Evolutionary conservation across 139 green algal species (phyloP), one percentile per base, ranked within the genome.

Genomic region (Chlorella sp.): DNA sequence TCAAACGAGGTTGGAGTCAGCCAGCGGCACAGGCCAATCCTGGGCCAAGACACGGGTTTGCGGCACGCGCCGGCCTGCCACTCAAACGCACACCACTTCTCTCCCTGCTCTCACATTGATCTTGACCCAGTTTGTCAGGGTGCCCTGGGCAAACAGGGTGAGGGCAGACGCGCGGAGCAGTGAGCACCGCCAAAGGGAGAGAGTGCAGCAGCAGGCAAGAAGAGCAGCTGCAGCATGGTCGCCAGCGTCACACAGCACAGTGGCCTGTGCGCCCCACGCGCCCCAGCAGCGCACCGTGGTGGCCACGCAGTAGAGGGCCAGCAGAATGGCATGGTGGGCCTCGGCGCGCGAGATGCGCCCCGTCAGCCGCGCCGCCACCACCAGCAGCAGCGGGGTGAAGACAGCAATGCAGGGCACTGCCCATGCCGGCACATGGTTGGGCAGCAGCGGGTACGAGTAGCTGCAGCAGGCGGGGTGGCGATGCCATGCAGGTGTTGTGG

Each of bases 41-140:
- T n/a, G n/a, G n/a, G n/a, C n/a, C n/a, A n/a, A n/a, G n/a, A n/a
- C n/a, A n/a, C n/a, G n/a, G n/a, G n/a, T n/a, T n/a, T n/a, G n/a
- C n/a, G n/a, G n/a, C n/a, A n/a, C n/a, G n/a, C n/a, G n/a, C n/a
- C n/a, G n/a, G n/a, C n/a, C n/a, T n/a, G n/a, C 9, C 9, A 41
- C 2, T 6, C 11, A 28, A 68, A 4, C 11, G 3, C 47, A 0
- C 1, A 20, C 4, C 0, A 18, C 26, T 16, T 7, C 17, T 30
- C 55, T 47, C 51, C 18, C 7, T 12, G 32, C 21, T 23, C 81
- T 86, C 26, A 86, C 81, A 34, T 76, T 75, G 17, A 86, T n/a
- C n/a, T 90, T 90, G 64, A 90, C 81, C 78, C 82, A 73, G 71
- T 90, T 90, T 12, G 86, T 90, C 28, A 80, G 32, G 7, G 51